Evolutionary conservation across 805 yeast species (phyloP), one percentile per base, ranked within the genome.

Genomic region (Candida pseudoglaebosa): DNA sequence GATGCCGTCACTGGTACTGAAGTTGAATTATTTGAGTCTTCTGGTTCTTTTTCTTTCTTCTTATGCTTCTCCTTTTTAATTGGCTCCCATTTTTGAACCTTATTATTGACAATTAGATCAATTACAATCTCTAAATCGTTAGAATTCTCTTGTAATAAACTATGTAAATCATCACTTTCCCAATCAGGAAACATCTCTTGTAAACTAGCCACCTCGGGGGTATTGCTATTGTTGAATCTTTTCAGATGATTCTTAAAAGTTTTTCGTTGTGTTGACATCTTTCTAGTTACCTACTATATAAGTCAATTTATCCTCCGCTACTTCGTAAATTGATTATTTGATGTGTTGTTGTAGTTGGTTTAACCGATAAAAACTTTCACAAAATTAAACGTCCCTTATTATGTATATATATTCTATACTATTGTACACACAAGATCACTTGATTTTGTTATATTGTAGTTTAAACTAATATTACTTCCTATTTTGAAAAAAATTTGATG

Each of bases 111-210:
- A 62, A 93, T 90, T 61, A 88, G 82, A 56, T 84, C 90, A 47
- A 87, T 82, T 47, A 93, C 86, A 32, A 77, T 73, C 56, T 84
- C 95, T 49, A 89, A 70, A 57, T 84, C 89, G 46, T 80, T 72
- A 71, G 50, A 59, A 53, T 82, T 77, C 63, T 93, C 98, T 41
- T 72, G 71, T 50, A 90, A 79, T 42, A 88, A 79, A 38, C 82
- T 77, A 33, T 71, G 65, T 57, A 93, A 78, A 58, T 93, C 99
- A 20, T 85, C 95, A 39, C 75, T 71, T 34, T 85, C 76, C 99
- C 99, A 93, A 57, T 86, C 96, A 32, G 97, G 95, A 68, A 93
- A 90, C 70, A 93, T 73, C 64, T 91, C 98, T 36, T 73, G 62
- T 50, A 91, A 75, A 26, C 84, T 77, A 77, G 68, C 57, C 75